Percentiles rank a stretch among this genome's conserved stretches.
These are phyloP conservation scores for Sindora glabra DNA, from an alignment of 306 rosid species.

Conservation along the genomic window DNA sequence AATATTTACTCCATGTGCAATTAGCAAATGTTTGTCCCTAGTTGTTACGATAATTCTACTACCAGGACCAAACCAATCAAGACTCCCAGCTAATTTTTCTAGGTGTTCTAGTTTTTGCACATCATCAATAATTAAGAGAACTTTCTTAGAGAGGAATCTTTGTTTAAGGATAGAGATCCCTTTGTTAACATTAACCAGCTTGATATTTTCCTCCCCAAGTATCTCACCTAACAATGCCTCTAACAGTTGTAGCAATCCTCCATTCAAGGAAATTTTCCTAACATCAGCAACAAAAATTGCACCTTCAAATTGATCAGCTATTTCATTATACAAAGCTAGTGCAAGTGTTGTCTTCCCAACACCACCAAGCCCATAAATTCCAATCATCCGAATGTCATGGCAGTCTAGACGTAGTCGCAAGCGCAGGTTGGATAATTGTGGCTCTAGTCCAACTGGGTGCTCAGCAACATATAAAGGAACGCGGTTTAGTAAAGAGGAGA, in stretches of 20 bases:
- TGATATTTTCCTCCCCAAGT: too few species aligned
- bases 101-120: background rate
- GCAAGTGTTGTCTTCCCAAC: conserved; percentile 17
- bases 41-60: conserved; percentile 13
- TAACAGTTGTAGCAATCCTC: too few species aligned
- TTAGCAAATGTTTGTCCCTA: conserved; percentile 3
- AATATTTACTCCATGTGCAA: background rate
- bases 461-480: background rate
- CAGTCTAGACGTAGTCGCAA: background rate
- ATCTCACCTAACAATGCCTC: too few species aligned
- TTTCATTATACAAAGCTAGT: background rate
- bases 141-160: background rate
- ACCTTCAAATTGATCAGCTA: background rate
- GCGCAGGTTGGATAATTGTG: background rate
- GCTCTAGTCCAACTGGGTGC: background rate
- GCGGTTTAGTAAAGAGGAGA: background rate
- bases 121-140: conserved; percentile 19
- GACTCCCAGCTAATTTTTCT: background rate
- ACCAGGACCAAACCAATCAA: conserved; percentile 12
- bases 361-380: conserved; percentile 9
- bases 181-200: background rate
- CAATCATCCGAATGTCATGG: background rate
- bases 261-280: background rate
- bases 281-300: conserved; percentile 7
- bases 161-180: background rate